phyloP scores from a whole-genome alignment of 1,139 yeast species.

The Yamadazyma epiphylla region DNA sequence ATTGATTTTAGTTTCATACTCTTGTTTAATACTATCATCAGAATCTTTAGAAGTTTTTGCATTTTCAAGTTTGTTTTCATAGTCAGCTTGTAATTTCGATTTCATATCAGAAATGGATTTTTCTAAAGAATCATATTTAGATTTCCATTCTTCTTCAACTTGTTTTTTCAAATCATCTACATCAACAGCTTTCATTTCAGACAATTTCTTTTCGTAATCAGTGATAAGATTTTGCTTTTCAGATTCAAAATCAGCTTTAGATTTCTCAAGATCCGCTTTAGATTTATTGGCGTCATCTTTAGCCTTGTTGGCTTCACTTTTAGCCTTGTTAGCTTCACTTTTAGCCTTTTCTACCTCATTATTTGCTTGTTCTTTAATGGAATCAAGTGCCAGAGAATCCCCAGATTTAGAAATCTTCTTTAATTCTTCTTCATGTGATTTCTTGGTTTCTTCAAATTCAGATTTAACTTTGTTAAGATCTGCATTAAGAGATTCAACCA shows the following conservation, averaged over 20 bases:
- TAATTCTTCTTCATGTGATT: constrained; percentile 3
- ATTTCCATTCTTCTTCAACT: constrained; percentile 8
- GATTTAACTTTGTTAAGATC: constrained; percentile 15
- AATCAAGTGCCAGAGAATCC: constrained; percentile 4
- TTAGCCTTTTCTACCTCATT: constrained; percentile 6
- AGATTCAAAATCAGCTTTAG: constrained; percentile 7
- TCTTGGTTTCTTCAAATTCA: constrained; percentile 13
- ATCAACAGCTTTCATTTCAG: constrained; percentile 1
- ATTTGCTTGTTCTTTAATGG: constrained; percentile 10
- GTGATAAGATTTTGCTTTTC: constrained; percentile 10
- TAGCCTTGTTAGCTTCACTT: constrained; percentile 12
- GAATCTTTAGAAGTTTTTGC: constrained; percentile 13
- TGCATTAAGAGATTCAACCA: constrained; percentile 20
- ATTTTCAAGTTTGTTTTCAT: constrained; percentile 15
- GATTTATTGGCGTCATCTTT: constrained; percentile 9
- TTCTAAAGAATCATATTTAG: constrained; percentile 16
- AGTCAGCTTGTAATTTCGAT: constrained; percentile 17
- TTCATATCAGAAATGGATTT: constrained; percentile 16
- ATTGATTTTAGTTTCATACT: constrained; percentile 20
- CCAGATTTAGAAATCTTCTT: constrained; percentile 10
- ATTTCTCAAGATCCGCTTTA: constrained; percentile 14
- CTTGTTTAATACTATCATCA: constrained; percentile 4
- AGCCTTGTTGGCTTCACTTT: constrained; percentile 9
- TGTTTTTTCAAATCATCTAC: background rate
- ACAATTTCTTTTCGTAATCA: constrained; percentile 10